A percentile compares a stretch with the other conserved stretches of the same genome.
phyloP scores from a whole-genome alignment of 805 yeast species.

The Komagataella pseudopastoris region DNA sequence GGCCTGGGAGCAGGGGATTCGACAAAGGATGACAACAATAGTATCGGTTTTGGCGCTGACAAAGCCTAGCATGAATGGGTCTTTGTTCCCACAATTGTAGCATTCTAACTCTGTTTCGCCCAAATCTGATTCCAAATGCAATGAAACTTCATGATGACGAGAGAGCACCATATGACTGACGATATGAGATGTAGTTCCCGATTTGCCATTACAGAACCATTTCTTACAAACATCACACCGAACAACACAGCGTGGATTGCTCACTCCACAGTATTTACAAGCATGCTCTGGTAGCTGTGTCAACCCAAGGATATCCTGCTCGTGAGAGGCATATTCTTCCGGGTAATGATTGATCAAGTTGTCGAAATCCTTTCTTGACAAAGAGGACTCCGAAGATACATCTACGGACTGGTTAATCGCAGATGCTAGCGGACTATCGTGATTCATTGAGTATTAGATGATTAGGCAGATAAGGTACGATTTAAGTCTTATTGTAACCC shows the following conservation, averaged over 20 bases:
- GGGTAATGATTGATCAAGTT: neutral
- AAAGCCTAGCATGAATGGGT: slow-evolving; percentile 72
- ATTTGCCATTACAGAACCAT: slow-evolving; percentile 82
- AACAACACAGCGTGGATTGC: slow-evolving; percentile 49
- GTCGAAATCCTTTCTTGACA: neutral
- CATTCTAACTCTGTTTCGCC: slow-evolving; percentile 87
- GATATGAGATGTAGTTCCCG: slow-evolving; percentile 53
- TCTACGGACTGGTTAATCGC: neutral
- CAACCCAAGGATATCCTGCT: neutral
- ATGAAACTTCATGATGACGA: slow-evolving; percentile 57
- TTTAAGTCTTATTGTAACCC: neutral
- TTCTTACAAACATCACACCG: slow-evolving; percentile 65
- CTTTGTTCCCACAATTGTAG: slow-evolving; percentile 76
- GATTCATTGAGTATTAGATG: neutral
- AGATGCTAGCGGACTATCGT: neutral
- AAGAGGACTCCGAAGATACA: neutral
- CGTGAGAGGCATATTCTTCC: neutral
- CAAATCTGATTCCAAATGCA: slow-evolving; percentile 69
- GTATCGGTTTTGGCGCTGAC: slow-evolving; percentile 80
- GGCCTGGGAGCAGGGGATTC: slow-evolving; percentile 75
- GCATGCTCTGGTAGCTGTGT: slow-evolving; percentile 16
- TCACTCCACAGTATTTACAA: slow-evolving; percentile 65
- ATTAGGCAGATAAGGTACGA: neutral
- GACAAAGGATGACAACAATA: slow-evolving; percentile 75
- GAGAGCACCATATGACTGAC: slow-evolving; percentile 76